Percentiles rank a stretch among this genome's conserved stretches.
These are phyloP conservation scores for Phytophthora hybrid DNA, from an alignment of 352 stramenopile species.

Conservation along the genomic window DNA sequence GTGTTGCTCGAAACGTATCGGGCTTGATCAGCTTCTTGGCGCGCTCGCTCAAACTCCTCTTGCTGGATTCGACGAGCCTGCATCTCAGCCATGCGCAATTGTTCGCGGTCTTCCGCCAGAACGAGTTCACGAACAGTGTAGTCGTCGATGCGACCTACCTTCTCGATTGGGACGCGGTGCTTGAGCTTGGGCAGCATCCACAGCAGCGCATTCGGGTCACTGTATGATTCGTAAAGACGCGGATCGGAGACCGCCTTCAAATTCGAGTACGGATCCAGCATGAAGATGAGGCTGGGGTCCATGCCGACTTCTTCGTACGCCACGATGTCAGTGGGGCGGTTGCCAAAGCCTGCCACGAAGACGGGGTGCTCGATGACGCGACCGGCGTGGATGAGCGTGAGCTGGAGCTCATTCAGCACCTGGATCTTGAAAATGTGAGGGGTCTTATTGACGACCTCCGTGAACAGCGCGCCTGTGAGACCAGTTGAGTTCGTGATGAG, in stretches of 20 bases:
- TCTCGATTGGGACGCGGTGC: conserved; percentile 83
- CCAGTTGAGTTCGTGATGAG: conserved; percentile 87
- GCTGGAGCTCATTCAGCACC: conserved; percentile 84
- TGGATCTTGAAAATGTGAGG: conserved; percentile 86
- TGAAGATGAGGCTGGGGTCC: conserved; percentile 75
- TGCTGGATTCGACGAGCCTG: conserved; percentile 70
- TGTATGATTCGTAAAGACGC: conserved; percentile 83
- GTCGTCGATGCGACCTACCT: conserved; percentile 80
- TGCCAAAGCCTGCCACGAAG: conserved; percentile 89
- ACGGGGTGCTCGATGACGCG: conserved; percentile 77
- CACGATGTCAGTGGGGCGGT: conserved; percentile 83
- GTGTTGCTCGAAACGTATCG: conserved; percentile 34
- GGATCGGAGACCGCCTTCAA: conserved; percentile 65
- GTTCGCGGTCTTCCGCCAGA: conserved; percentile 79
- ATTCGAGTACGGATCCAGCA: conserved; percentile 86
- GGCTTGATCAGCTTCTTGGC: conserved; percentile 39
- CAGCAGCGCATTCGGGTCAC: conserved; percentile 80
- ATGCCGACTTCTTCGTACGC: conserved; percentile 84
- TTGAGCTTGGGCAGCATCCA: conserved; percentile 86
- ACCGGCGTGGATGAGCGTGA: conserved; percentile 82
- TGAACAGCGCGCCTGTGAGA: conserved; percentile 78
- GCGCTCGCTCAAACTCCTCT: conserved; percentile 64
- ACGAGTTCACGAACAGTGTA: conserved; percentile 85
- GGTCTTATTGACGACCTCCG: conserved; percentile 90
- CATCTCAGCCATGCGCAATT: conserved; percentile 72